These are phyloP conservation scores for Nicotiana attenuata DNA, from an alignment of 257 asterid species.

Conservation along the genomic window DNA sequence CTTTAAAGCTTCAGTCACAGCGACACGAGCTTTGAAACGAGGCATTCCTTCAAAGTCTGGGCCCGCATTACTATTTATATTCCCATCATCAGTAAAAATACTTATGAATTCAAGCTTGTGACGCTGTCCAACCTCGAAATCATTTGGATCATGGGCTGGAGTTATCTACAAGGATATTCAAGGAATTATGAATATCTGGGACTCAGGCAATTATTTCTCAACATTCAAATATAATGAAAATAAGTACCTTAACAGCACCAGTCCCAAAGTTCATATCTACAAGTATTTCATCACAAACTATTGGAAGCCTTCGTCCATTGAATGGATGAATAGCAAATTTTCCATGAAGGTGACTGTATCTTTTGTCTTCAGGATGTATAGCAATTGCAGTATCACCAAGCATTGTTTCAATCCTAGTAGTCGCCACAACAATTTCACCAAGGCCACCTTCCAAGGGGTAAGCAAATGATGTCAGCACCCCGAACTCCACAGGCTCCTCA, in stretches of 20 bases:
- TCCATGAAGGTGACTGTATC: conserved; percentile 82
- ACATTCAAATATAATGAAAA: conserved; percentile 7
- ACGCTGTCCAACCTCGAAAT: conserved; percentile 94
- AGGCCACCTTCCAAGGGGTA: conserved; percentile 81
- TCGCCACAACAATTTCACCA: conserved; percentile 94
- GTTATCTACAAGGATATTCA: conserved; percentile 61
- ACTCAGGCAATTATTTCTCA: background rate
- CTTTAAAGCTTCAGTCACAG: conserved; percentile 66
- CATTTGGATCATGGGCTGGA: conserved; percentile 99
- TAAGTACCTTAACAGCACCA: conserved; percentile 89
- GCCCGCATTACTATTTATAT: conserved; percentile 86
- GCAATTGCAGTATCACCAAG: conserved; percentile 98
- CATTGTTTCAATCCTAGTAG: conserved; percentile 95
- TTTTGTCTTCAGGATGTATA: conserved; percentile 78
- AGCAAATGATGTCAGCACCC: conserved; percentile 91
- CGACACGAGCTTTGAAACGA: conserved; percentile 85
- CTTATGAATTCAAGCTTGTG: conserved; percentile 75
- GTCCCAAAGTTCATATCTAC: conserved; percentile 94
- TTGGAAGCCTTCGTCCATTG: conserved; percentile 77
- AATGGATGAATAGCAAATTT: conserved; percentile 86
- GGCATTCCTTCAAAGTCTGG: conserved; percentile 68
- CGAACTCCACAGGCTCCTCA: conserved; percentile 77
- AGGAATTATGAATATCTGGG: background rate
- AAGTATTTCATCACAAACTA: conserved; percentile 76
- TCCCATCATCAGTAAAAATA: conserved; percentile 92